Base-by-base conservation (phyloP, 2,329 filamentous ascomycete species). In the Remersonia thermophila region DNA sequence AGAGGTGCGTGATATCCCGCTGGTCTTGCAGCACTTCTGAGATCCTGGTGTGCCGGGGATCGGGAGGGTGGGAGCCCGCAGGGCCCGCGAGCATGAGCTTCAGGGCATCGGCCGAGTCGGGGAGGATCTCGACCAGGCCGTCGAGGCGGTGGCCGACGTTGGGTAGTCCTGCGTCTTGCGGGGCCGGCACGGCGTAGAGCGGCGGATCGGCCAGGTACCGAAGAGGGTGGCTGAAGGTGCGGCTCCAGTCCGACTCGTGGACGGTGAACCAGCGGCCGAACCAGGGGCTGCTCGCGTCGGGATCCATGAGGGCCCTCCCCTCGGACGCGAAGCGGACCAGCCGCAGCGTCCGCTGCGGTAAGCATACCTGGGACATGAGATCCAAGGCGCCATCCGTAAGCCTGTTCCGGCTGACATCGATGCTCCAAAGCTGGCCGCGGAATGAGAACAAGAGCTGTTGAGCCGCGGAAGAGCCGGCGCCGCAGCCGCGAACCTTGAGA, bases 351-450 rank as follows among this genome's bases (percentile, higher is more conserved):
- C n/a, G n/a, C n/a, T n/a, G n/a, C n/a, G n/a, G n/a, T n/a, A n/a
- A n/a, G n/a, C n/a, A n/a, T n/a, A 23, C 9, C 20, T 23, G 5
- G 20, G 20, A 41, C 11, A 66, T 42, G 3, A 33, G 27, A 7
- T 56, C 48, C 9, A 73, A 46, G 3, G 55, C 45, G 2, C 27
- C 45, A 45, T 77, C 71, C 0, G 62, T 66, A 8, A 78, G 48
- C 9, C 57, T 60, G 44, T 78, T 79, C 5, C 61, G 36, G 27
- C 61, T 57, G 1, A 77, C 33, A 42, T 78, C 71, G 4, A 77
- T 48, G 45, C 72, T 73, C 72, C 73, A 77, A 9, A 77, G 51
- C 18, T 58, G 63, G 9, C 40, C 40, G 4, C 44, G 38, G 32
- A 61, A 61, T 4, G 50, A 43, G 39, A 49, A 44, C 48, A 69